Evolutionary conservation across 2,329 filamentous ascomycete genomes (phyloP).

Genomic region (Cryphonectria radicalis): DNA sequence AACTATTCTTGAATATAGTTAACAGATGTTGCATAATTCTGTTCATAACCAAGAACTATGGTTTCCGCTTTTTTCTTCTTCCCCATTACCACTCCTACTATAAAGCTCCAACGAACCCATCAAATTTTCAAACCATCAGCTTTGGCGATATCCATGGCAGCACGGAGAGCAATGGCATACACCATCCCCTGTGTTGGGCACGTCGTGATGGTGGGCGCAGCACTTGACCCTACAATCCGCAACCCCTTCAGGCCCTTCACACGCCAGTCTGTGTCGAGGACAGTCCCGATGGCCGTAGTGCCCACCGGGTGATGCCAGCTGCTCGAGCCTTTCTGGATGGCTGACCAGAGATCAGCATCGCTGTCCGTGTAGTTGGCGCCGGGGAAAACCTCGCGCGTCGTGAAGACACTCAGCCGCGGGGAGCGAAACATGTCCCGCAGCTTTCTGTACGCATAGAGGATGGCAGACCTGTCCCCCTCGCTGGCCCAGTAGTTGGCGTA

Average conservation of each 20-base stretch:
- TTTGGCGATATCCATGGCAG: neutral
- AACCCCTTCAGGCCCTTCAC: slow-evolving; percentile 27
- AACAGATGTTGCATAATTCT: no score
- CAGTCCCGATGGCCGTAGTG: slow-evolving; percentile 22
- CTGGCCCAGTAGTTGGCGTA: neutral
- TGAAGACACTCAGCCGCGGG: neutral
- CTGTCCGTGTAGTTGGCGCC: slow-evolving; percentile 27
- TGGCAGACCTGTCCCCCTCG: neutral
- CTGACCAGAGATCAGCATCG: slow-evolving; percentile 29
- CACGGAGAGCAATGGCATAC: neutral
- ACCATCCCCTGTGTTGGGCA: neutral
- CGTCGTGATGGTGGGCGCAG: neutral
- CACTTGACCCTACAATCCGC: slow-evolving; percentile 23
- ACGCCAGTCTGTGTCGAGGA: neutral
- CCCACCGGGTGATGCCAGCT: slow-evolving; percentile 33
- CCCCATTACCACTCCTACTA: no score
- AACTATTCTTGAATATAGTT: no score
- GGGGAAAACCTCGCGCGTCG: slow-evolving; percentile 14
- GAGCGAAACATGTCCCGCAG: neutral
- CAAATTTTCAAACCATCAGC: neutral
- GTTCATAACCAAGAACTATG: no score
- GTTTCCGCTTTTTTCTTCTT: no score
- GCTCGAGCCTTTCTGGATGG: slow-evolving; percentile 26
- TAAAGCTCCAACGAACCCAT: no score
- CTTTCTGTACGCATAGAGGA: neutral